A percentile compares a stretch with the other conserved stretches of the same genome.
phyloP scores from a whole-genome alignment of 2,329 filamentous ascomycete genomes.

The Acrocalymma vagum region DNA sequence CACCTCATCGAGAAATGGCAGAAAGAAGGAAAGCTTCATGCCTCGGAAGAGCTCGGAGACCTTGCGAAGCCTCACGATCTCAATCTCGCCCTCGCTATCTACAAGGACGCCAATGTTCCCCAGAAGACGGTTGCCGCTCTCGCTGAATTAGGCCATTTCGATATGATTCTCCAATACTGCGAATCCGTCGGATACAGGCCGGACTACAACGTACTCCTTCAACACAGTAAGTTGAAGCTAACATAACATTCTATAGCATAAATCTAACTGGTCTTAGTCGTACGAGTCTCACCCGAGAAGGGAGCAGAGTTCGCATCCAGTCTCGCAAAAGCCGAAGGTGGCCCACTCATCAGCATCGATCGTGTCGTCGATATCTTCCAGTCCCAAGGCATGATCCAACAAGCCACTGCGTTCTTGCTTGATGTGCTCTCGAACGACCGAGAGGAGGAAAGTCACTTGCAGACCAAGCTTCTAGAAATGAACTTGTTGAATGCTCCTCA shows the following conservation, averaged over 20 bases:
- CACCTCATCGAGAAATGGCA: conserved; percentile 98
- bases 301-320: conserved; percentile 93
- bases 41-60: conserved; percentile 95
- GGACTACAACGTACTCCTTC: conserved; percentile 91
- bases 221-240: conserved; percentile 72
- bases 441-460: conserved; percentile 90
- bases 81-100: conserved; percentile 85
- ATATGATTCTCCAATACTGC: conserved; percentile 93
- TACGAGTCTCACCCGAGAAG: conserved; percentile 90
- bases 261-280: too few species aligned
- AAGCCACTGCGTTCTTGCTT: conserved; percentile 96
- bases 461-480: conserved; percentile 97
- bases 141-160: conserved; percentile 95
- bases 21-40: conserved; percentile 92
- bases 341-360: conserved; percentile 88
- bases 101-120: conserved; percentile 87
- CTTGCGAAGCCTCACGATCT: conserved; percentile 90
- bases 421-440: conserved; percentile 95
- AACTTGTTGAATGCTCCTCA: conserved; percentile 96
- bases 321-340: conserved; percentile 87
- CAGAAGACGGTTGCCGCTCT: conserved; percentile 96
- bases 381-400: conserved; percentile 96
- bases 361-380: conserved; percentile 98
- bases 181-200: conserved; percentile 86
- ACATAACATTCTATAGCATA: too few species aligned